These are phyloP conservation scores for Trichoderma sp. DNA, from an alignment of 2,329 filamentous ascomycete genomes.

Conservation along the genomic window DNA sequence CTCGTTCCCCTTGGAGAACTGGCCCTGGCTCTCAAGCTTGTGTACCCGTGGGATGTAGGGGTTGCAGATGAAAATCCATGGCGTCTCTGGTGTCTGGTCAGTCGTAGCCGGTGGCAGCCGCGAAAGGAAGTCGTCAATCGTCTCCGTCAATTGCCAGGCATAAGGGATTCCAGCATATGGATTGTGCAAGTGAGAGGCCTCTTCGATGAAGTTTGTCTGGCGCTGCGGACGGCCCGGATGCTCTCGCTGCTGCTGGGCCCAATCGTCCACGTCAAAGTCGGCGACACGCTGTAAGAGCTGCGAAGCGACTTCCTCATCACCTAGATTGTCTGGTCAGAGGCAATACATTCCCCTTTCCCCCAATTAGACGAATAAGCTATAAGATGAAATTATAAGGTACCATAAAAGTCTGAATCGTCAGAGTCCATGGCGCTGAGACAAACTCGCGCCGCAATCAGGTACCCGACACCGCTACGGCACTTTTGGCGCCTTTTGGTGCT, in stretches of 20 bases:
- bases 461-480: conserved; percentile 1
- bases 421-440: conserved; percentile 34
- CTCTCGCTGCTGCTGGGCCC: conserved; percentile 33
- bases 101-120: conserved; percentile 68
- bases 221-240: conserved; percentile 30
- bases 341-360: not conserved
- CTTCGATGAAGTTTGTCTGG: conserved; percentile 20
- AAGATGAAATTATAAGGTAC: conserved; percentile 33
- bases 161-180: conserved; percentile 52
- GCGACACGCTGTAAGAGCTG: conserved; percentile 48
- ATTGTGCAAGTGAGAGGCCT: conserved; percentile 50
- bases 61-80: conserved; percentile 74
- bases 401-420: conserved; percentile 57
- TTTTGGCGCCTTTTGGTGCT: not conserved
- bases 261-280: conserved; percentile 49
- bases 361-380: not conserved
- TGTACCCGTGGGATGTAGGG: conserved; percentile 47
- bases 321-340: conserved; percentile 36
- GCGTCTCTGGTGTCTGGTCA: conserved; percentile 40
- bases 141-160: conserved; percentile 64
- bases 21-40: conserved; percentile 34
- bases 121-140: conserved; percentile 60
- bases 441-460: not conserved
- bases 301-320: conserved; percentile 49
- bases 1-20: conserved; percentile 43